Base-by-base conservation (phyloP, 257 asterid genomes). In the Gynochthodes officinalis region DNA sequence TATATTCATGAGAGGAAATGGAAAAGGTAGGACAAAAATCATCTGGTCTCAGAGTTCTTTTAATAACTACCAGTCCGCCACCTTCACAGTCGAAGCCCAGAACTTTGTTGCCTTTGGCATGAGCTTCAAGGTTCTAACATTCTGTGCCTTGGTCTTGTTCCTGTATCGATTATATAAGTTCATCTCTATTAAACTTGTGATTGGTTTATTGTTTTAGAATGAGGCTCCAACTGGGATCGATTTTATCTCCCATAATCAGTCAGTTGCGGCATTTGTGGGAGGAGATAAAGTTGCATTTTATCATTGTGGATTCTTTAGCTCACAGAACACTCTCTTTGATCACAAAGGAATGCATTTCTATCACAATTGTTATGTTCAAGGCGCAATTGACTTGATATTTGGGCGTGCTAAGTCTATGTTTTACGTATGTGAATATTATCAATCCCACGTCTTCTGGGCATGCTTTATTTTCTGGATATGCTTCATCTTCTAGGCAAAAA, bases 61-160 rank as follows among this genome's bases (percentile, higher is more conserved):
- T 49, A 73, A 83, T 33, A 78, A 80, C 62, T 71, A 73, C 35
- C 84, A 81, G 7, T 84, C 95, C 0, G 90, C 98, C 28, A 86
- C 95, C 40, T 89, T 92, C 77, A 82, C 64, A 55, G 84, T 76
- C 50, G 96, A 87, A 84, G 90, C 97, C 60, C 87, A 88, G 43
- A 79, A 88, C 80, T 87, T 92, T 73, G 73, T 92, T 32, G 98
- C 93, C 78, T 90, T 77, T 70, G 98, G 96, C 25, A 89, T 92
- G 83, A 86, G 84, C 78, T 89, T 92, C 84, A 90, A 92, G 95
- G 97, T 91, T 54, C n/a, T 14, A 44, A 6, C 62, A 62, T 48
- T 35, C 35, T 58, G 0, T 49, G 9, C 19, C 18, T 50, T 50
- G n/a, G n/a, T n/a, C n/a, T n/a, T n/a, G n/a, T n/a, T n/a, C n/a